Evolutionary conservation across 2,329 filamentous ascomycete species (phyloP), one percentile per base, ranked within the genome.

Genomic region (Hortaea werneckii): DNA sequence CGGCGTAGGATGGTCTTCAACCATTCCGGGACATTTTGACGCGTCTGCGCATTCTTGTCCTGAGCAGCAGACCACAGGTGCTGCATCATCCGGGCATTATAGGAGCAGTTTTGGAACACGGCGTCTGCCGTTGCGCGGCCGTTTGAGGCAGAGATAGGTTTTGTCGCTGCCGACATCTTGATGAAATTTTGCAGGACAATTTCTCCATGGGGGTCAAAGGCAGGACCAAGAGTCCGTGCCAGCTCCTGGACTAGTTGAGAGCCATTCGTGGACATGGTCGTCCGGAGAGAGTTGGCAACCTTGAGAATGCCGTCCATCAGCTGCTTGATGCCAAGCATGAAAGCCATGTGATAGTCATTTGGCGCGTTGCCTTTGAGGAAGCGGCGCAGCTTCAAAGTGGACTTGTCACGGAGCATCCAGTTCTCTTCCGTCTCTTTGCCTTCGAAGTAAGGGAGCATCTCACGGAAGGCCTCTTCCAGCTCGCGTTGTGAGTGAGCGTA

Each of bases 1-100:
- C 87, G 86, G 54, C 76, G 82, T 35, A 98, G 68, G 13, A 96
- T 66, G 1, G 83, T 94, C 65, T 82, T 85, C 29, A 96, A 69
- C 92, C 92, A 98, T 6, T 77, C 82, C 2, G 84, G 75, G 1
- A 82, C 83, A 64, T 83, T 94, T 1, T 79, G 78, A 50, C 92
- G 80, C 11, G 89, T 83, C 59, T 92, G 85, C 2, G 89, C 83
- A 59, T 95, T 96, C 71, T 95, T 96, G 69, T 96, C 90, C 62
- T 94, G 84, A 51, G 79, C 84, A 26, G 90, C 89, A 44, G 72
- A 70, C 71, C 81, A 85, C 41, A 96, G 73, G 58, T 96, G 90
- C 63, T 94, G 85, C 73, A 95, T 77, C 51, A 95, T 75, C 28
- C 88, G 83, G 49, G 75, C 71, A 50, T 77, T 89, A 67, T 90